Evolutionary conservation across 148 eudicot genomes (phyloP).

Genomic region (Nyssa sinensis): DNA sequence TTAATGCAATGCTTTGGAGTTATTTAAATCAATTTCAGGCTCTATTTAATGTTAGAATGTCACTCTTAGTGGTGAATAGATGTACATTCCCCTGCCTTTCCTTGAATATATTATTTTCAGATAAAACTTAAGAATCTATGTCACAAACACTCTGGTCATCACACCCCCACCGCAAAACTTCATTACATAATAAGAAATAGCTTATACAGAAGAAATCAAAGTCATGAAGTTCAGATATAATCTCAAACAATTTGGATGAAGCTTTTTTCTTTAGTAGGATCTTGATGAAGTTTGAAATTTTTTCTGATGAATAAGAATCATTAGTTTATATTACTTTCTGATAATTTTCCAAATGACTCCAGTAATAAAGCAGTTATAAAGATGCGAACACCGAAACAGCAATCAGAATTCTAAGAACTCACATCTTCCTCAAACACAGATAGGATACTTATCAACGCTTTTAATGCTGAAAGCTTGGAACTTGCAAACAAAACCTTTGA

Average conservation of each 20-base stretch:
- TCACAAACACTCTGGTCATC: too few relatives aligned
- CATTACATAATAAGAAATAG: too few relatives aligned
- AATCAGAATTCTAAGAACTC: constrained; percentile 32
- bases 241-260: not conserved
- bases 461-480: constrained; percentile 69
- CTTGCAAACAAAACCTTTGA: constrained; percentile 52
- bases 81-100: too few relatives aligned
- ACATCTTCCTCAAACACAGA: constrained; percentile 51
- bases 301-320: not conserved
- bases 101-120: too few relatives aligned
- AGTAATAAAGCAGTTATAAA: not conserved
- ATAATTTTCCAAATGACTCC: not conserved
- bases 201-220: too few relatives aligned
- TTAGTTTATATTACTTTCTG: not conserved
- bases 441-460: constrained; percentile 57
- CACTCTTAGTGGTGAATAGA: too few relatives aligned
- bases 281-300: not conserved
- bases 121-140: too few relatives aligned
- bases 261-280: not conserved
- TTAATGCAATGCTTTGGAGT: too few relatives aligned
- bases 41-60: too few relatives aligned
- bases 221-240: too few relatives aligned
- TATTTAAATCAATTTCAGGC: too few relatives aligned
- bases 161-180: too few relatives aligned
- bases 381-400: constrained; percentile 5